Evolutionary conservation across 257 asterid genomes (phyloP).

Genomic region (Scutellaria galericulata): DNA sequence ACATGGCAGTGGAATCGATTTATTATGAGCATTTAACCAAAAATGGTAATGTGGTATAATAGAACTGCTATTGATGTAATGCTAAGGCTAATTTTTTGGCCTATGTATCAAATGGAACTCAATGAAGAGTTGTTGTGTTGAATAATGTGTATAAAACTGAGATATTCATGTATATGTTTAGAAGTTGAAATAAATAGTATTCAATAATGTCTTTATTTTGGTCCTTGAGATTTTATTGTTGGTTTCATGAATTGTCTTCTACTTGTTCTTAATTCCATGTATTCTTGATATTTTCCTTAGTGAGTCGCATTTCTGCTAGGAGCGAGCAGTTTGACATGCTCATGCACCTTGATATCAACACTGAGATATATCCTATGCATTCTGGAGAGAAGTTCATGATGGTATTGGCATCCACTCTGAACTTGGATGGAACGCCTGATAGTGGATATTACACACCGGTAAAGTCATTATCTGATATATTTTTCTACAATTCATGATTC

Average conservation of each 20-base stretch:
- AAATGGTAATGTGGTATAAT: not conserved
- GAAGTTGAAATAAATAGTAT: not conserved
- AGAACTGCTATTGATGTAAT: not conserved
- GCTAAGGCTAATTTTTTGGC: not conserved
- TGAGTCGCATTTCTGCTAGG: constrained; percentile 75
- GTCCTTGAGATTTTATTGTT: not conserved
- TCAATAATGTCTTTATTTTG: not conserved
- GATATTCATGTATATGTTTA: not conserved
- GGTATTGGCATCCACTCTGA: constrained; percentile 90
- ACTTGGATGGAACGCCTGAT: constrained; percentile 96
- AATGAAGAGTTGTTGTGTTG: not conserved
- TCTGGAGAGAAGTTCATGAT: constrained; percentile 83
- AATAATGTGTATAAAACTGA: not conserved
- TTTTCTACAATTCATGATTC: constrained; percentile 15
- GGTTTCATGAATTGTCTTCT: not conserved
- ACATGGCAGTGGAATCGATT: not conserved
- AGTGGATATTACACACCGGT: constrained; percentile 84
- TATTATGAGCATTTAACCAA: not conserved
- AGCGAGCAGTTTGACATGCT: constrained; percentile 90
- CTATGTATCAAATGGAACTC: not conserved
- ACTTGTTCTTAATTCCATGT: constrained; percentile 1
- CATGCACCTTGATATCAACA: constrained; percentile 80
- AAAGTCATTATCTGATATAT: constrained; percentile 2
- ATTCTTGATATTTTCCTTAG: constrained; percentile 38
- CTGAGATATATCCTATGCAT: constrained; percentile 76